A percentile compares a stretch with the other conserved stretches of the same genome.
Conservation (phyloP, 1,284 basidiomycete genomes). For the Volvariella volvacea region DNA sequence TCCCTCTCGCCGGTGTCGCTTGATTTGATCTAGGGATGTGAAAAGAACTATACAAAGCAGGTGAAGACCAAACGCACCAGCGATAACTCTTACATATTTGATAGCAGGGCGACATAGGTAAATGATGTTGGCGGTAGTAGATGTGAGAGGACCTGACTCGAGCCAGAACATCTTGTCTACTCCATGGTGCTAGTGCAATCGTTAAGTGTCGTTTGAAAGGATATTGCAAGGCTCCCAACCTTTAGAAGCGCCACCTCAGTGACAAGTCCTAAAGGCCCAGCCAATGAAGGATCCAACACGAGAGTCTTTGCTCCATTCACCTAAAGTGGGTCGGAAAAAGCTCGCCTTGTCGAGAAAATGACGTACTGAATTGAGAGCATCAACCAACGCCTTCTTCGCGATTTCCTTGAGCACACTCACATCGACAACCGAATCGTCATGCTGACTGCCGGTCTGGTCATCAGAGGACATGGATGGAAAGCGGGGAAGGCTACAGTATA, state of each 20-base stretch:
- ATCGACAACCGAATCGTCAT: conserved; percentile 47
- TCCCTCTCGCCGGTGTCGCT: conserved; percentile 59
- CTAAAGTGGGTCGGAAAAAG: conserved; percentile 27
- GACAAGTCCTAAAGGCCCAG: conserved; percentile 89
- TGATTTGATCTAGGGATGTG: conserved; percentile 73
- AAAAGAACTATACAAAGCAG: conserved; percentile 14
- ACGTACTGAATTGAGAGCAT: conserved; percentile 77
- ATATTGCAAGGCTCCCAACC: conserved; percentile 34
- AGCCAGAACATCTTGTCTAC: conserved; percentile 99
- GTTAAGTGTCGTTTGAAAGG: background rate
- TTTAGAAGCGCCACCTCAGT: conserved; percentile 90
- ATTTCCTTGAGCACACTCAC: conserved; percentile 69
- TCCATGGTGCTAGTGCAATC: conserved; percentile 74
- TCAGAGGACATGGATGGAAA: conserved; percentile 20
- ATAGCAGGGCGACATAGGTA: conserved; percentile 91
- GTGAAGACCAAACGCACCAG: conserved; percentile 47
- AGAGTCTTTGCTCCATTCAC: conserved; percentile 95
- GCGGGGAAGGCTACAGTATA: background rate
- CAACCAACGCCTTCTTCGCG: conserved; percentile 70
- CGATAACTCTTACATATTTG: conserved; percentile 83
- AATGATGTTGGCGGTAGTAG: conserved; percentile 84
- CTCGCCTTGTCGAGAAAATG: background rate
- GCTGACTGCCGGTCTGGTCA: conserved; percentile 18
- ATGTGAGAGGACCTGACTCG: conserved; percentile 79
- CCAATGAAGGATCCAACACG: conserved; percentile 82